Evolutionary conservation across 225 moss, liverwort and hornwort species (phyloP).

Genomic region (Anthoceros angustus): DNA sequence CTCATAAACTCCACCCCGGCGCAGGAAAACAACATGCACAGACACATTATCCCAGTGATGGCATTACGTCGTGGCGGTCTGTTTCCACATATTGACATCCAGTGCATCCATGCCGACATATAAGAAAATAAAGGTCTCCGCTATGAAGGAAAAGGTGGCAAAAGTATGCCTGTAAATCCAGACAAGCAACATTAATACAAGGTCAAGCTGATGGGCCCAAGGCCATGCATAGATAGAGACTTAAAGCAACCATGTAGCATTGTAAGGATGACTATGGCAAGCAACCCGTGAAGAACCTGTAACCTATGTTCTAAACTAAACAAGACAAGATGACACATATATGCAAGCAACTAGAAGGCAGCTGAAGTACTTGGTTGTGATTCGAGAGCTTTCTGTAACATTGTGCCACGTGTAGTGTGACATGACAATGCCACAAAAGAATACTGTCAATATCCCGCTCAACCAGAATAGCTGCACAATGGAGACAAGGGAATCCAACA

Average conservation of each 20-base stretch:
- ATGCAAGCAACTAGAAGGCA: background rate
- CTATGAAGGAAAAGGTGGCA: conserved; percentile 77
- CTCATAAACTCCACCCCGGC: no score
- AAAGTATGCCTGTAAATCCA: conserved; percentile 40
- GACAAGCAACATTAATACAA: background rate
- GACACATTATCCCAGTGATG: background rate
- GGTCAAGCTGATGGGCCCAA: background rate
- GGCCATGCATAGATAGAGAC: no score
- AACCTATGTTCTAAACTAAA: background rate
- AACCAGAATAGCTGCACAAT: conserved; percentile 46
- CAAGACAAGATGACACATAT: background rate
- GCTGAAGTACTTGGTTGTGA: conserved; percentile 47
- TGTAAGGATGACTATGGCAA: no score
- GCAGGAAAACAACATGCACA: background rate
- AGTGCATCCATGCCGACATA: conserved; percentile 97
- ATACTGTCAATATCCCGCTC: conserved; percentile 87
- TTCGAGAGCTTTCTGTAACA: conserved; percentile 60
- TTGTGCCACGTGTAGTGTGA: conserved; percentile 99
- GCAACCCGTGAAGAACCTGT: no score
- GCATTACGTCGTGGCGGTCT: conserved; percentile 25
- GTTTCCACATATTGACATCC: conserved; percentile 67
- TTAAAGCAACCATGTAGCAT: no score
- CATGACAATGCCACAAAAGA: conserved; percentile 97
- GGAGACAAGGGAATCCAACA: background rate
- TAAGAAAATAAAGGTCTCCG: conserved; percentile 77